Base-by-base conservation (phyloP, 2,329 filamentous ascomycete genomes). In the Cladosporium halotolerans region DNA sequence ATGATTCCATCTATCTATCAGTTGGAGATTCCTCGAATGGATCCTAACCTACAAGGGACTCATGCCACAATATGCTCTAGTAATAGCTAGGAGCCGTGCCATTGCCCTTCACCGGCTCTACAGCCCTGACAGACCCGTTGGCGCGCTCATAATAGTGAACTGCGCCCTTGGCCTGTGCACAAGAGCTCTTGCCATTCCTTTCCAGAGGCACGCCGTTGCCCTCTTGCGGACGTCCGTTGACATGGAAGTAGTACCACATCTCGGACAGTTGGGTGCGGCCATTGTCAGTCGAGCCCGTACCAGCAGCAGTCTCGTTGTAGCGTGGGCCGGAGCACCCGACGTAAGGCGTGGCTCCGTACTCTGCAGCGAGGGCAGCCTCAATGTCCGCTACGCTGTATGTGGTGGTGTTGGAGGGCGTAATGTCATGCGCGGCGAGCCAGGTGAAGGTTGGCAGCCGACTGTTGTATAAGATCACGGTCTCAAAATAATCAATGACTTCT, bases 241-340 rank as follows among this genome's bases (percentile, higher is more conserved):
- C 78, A 66, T 85, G 77, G 66, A 79, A 76, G 62, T 84, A 85
- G 63, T 86, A 86, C 82, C 82, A 86, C 10, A 83, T 73, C 73
- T 87, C 83, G 55, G 66, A 76, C 45, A 86, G 59, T 32, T 77
- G 72, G 1, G 81, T 85, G 57, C 70, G 70, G 1, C 83, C 82
- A 53, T 72, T 76, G 60, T 86, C 83, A 2, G 63, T 61, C 2
- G 75, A 62, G 16, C 77, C 77, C 55, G 68, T 73, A 2, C 83
- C 83, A 7, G 76, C 79, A 16, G 65, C 73, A 11, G 83, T 86
- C 58, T 76, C 71, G 64, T 85, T 86, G 67, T 76, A 86, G 18
- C 73, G 65, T 8, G 81, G 78, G 0, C 83, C 83, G 0, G 73
- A 71, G 71, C 83, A 86, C 4, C 81, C 82, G 52, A 86, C 63